Base-by-base conservation (phyloP, 2,329 filamentous ascomycete species). In the Pseudopyricularia javanii region DNA sequence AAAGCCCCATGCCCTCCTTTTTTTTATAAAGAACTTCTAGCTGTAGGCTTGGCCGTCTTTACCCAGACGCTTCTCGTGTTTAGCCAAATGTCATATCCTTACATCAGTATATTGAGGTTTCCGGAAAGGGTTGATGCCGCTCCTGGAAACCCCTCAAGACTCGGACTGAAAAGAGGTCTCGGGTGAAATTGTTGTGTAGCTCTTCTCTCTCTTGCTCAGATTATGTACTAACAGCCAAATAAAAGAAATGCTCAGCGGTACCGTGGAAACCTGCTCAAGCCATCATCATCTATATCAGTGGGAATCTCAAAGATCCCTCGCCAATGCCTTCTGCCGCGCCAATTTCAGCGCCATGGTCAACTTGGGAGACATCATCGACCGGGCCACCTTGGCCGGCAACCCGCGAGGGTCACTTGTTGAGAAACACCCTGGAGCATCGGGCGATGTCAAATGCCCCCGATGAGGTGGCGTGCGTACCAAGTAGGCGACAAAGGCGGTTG, bases 401-500 rank as follows among this genome's bases (percentile, higher is more conserved):
- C 17, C 11, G 17, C n/a, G 37, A 22, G 17, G 37, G 7, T 43
- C 37, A 7, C 37, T 43, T 8, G 37, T 20, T 3, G 37, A 43
- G 22, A 22, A 43, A 11, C 37, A 20, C 37, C 22, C 37, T 20
- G 22, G 17, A 20, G n/a, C 37, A 4, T 43, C 22, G 37, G 7
- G 17, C 7, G 37, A 43, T 11, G 17, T 11, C 22, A 53, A 26
- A 40, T 47, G 26, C 51, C 34, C 17, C 20, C 34, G n/a, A 54
- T n/a, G 57, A 57, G 50, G 50, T 32, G 52, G 53, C 34, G 12
- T 58, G 54, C 8, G 53, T 52, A 34, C 7, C 47, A 12, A 22
- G n/a, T n/a, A 9, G 49, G 20, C 47, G 51, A 49, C 43, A 52
- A 52, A 9, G 60, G 56, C 17, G 72, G 75, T 54, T 60, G 69